Conservation (phyloP, 768 basidiomycete genomes). For the Tulasnella sp. region DNA sequence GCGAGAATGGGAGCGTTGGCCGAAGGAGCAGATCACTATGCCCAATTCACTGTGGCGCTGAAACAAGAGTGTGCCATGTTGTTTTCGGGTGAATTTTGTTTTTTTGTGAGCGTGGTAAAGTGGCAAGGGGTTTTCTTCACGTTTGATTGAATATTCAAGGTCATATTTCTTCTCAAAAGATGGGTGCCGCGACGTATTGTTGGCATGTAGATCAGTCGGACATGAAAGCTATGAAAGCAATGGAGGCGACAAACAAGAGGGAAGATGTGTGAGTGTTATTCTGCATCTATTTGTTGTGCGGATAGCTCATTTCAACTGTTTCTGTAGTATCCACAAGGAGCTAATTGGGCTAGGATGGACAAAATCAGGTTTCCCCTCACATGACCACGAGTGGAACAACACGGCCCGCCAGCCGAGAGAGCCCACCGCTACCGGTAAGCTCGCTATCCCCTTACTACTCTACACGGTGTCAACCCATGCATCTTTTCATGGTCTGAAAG, state of each 20-base stretch:
- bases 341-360: constrained; percentile 13
- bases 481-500: constrained; percentile 8
- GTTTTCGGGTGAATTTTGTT: too few species aligned
- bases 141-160: too few species aligned
- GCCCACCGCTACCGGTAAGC: constrained; percentile 10
- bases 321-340: constrained; percentile 4
- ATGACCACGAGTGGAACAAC: background rate
- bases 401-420: background rate
- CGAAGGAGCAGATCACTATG: too few species aligned
- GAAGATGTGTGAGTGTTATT: background rate
- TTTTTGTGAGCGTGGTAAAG: background rate
- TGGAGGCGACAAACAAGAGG: background rate
- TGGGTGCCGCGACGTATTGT: background rate
- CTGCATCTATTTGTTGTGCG: background rate
- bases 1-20: too few species aligned
- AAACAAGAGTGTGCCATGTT: too few species aligned
- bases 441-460: background rate
- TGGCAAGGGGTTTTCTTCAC: too few species aligned
- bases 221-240: background rate
- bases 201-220: background rate
- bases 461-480: background rate
- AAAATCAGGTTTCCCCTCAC: background rate
- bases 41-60: too few species aligned
- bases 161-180: too few species aligned
- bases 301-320: background rate